A percentile compares a stretch with the other conserved stretches of the same genome.
phyloP scores from a whole-genome alignment of 129 eudicot genomes.

The Centrapalus pauciflorus region DNA sequence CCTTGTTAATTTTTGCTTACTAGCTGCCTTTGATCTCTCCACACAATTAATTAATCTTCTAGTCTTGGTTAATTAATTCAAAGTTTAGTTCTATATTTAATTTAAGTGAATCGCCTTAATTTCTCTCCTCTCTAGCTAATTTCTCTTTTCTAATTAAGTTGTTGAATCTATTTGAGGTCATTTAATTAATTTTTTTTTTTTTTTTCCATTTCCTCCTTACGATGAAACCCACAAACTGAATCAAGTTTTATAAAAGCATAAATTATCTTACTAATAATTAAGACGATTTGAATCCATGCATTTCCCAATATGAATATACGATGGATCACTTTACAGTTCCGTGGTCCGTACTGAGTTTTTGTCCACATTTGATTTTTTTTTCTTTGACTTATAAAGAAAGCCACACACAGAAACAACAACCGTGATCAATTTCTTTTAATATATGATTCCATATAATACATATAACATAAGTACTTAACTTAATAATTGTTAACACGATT shows the following conservation, averaged over 20 bases:
- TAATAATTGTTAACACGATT: no score
- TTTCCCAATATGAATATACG: no score
- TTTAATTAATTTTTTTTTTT: slow-evolving; percentile 3
- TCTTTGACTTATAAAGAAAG: no score
- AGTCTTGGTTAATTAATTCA: not conserved
- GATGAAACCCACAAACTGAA: not conserved
- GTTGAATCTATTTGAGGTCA: slow-evolving; percentile 8
- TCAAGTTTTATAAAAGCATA: no score
- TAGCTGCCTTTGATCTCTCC: not conserved
- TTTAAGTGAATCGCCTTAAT: not conserved
- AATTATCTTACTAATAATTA: no score
- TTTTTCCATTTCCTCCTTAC: not conserved
- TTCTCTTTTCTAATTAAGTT: slow-evolving; percentile 4
- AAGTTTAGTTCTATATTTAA: slow-evolving; percentile 15
- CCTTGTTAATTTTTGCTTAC: slow-evolving; percentile 14
- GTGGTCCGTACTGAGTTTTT: no score
- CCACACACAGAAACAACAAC: no score
- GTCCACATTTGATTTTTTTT: no score
- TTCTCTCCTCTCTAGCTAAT: not conserved
- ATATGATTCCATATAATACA: no score
- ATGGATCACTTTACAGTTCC: no score
- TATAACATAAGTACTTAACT: no score
- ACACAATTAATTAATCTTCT: not conserved
- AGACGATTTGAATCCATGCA: not conserved
- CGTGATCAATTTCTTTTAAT: no score